Evolutionary conservation across 2,329 filamentous ascomycete genomes (phyloP).

Genomic region (Davidsoniella eucalypti): DNA sequence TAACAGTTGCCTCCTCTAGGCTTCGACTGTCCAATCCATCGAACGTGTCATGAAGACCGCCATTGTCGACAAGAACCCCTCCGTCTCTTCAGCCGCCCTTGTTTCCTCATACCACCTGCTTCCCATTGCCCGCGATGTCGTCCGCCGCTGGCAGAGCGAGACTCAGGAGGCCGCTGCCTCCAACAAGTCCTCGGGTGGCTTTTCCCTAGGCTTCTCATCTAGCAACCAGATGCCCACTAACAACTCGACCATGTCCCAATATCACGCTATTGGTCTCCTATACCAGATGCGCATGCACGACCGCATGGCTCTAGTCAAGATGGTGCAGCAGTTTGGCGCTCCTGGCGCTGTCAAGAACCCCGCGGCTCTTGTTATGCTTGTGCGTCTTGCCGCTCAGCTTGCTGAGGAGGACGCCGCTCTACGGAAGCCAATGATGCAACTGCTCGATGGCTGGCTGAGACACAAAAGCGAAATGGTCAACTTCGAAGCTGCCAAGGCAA

Average conservation of each 20-base stretch:
- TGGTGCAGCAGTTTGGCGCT: conserved; percentile 97
- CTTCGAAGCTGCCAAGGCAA: conserved; percentile 96
- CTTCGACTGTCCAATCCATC: conserved; percentile 90
- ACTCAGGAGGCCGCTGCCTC: conserved; percentile 91
- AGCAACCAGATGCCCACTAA: conserved; percentile 60
- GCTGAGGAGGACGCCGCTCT: conserved; percentile 83
- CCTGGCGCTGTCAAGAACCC: conserved; percentile 90
- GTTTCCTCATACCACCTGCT: conserved; percentile 97
- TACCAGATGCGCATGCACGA: conserved; percentile 98
- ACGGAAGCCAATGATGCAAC: conserved; percentile 89
- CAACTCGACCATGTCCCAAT: conserved; percentile 95
- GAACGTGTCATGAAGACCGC: conserved; percentile 98
- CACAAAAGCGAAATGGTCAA: conserved; percentile 99
- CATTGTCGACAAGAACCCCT: conserved; percentile 97
- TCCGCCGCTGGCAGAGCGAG: conserved; percentile 95
- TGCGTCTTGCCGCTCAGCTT: conserved; percentile 80
- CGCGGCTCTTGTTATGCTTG: conserved; percentile 79
- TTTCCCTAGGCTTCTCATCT: conserved; percentile 83
- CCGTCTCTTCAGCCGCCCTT: conserved; percentile 86
- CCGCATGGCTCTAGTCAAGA: conserved; percentile 96
- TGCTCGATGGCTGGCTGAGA: conserved; percentile 88
- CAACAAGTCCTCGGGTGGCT: conserved; percentile 74
- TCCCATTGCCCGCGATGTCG: conserved; percentile 86
- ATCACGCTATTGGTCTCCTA: conserved; percentile 90
- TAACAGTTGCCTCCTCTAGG: conserved; percentile 30